Conservation (phyloP, 495 filamentous ascomycete species). For the Penicillium maclennaniae region DNA sequence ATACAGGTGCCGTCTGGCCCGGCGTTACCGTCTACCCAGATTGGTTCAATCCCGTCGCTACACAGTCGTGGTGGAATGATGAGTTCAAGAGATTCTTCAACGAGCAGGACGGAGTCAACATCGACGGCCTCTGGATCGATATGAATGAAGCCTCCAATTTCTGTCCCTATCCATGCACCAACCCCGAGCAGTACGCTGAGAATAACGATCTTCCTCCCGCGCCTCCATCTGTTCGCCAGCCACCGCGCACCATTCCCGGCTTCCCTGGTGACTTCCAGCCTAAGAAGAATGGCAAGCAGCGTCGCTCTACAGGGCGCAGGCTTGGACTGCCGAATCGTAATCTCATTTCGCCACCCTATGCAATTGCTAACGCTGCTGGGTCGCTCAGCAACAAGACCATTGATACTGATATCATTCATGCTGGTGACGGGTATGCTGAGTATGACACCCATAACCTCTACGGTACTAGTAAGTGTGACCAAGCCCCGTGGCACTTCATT, state of each 20-base stretch:
- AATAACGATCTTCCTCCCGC: slow-evolving; percentile 60
- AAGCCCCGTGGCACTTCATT: neutral
- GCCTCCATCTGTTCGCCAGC: slow-evolving; percentile 57
- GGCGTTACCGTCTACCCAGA: slow-evolving; percentile 78
- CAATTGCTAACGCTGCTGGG: slow-evolving; percentile 69
- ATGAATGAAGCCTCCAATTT: slow-evolving; percentile 77
- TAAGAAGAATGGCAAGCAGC: slow-evolving; percentile 7
- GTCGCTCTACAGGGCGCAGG: slow-evolving; percentile 23
- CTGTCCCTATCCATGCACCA: slow-evolving; percentile 68
- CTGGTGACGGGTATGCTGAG: slow-evolving; percentile 60
- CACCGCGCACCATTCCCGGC: slow-evolving; percentile 62
- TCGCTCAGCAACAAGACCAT: slow-evolving; percentile 70
- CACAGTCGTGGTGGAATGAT: slow-evolving; percentile 65
- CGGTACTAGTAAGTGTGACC: slow-evolving; percentile 55
- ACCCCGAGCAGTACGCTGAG: slow-evolving; percentile 52
- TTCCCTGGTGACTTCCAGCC: slow-evolving; percentile 73
- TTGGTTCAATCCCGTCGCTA: slow-evolving; percentile 69
- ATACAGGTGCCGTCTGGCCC: slow-evolving; percentile 71
- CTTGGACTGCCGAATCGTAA: slow-evolving; percentile 60
- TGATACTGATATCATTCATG: slow-evolving; percentile 69
- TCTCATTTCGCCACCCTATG: slow-evolving; percentile 68
- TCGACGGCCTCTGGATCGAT: slow-evolving; percentile 86
- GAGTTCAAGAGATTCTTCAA: slow-evolving; percentile 71
- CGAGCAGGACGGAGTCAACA: slow-evolving; percentile 62
- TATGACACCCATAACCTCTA: slow-evolving; percentile 87